Evolutionary conservation across 139 green algal species (phyloP).

Genomic region (Chlorella ohadii): DNA sequence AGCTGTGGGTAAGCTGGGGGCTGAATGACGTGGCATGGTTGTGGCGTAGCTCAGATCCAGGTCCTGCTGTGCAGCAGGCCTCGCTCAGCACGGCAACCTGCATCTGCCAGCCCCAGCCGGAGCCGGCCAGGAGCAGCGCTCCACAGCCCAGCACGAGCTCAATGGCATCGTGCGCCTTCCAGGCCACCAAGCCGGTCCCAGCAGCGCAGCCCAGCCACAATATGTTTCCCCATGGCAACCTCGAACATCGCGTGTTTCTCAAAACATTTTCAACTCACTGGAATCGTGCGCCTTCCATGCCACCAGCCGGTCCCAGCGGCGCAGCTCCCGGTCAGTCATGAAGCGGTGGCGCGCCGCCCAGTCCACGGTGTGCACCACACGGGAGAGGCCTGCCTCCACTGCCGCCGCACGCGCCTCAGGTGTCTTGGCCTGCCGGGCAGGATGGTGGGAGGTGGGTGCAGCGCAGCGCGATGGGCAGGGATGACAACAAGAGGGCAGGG

Average conservation of each 20-base stretch:
- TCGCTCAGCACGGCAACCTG: too few relatives aligned
- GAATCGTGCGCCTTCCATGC: conserved; percentile 40
- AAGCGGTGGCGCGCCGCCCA: conserved; percentile 11
- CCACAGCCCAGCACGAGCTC: too few relatives aligned
- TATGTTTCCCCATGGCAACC: too few relatives aligned
- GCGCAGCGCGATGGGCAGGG: too few relatives aligned
- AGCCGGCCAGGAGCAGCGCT: too few relatives aligned
- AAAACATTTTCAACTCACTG: neutral
- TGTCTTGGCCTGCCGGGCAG: conserved; percentile 3
- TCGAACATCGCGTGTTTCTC: too few relatives aligned
- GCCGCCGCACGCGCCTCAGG: conserved; percentile 6
- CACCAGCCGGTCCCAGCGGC: conserved; percentile 52
- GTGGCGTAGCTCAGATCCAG: too few relatives aligned
- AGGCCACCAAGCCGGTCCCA: conserved; percentile 57
- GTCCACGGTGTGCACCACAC: conserved; percentile 16
- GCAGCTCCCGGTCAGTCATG: conserved; percentile 9
- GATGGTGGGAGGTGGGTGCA: too few relatives aligned
- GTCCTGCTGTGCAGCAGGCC: too few relatives aligned
- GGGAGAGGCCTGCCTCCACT: conserved; percentile 18
- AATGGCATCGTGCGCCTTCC: conserved; percentile 34
- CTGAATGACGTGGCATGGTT: too few relatives aligned
- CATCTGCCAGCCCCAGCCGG: too few relatives aligned
- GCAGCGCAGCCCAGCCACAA: conserved; percentile 7
- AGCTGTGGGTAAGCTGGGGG: neutral
- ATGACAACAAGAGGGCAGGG: too few relatives aligned